Evolutionary conservation across 2,329 filamentous ascomycete genomes (phyloP).

Genomic region (Phialophora tarda): DNA sequence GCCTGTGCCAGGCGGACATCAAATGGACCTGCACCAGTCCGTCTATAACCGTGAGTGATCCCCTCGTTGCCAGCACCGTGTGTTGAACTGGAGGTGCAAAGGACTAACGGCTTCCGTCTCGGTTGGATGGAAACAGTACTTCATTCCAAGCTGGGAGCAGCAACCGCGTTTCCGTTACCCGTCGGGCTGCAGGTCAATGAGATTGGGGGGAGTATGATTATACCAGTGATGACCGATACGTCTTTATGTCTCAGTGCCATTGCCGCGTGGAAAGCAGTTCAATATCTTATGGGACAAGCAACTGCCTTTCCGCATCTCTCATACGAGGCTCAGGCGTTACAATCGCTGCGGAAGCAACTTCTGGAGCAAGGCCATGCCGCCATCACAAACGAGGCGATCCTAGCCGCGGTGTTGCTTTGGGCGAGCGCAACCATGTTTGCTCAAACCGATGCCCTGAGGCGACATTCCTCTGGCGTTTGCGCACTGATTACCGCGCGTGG

Average conservation of each 20-base stretch:
- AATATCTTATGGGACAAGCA: slow-evolving; percentile 13
- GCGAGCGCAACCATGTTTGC: slow-evolving; percentile 25
- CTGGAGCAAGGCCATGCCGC: background rate
- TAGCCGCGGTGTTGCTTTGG: slow-evolving; percentile 18
- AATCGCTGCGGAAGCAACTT: slow-evolving; percentile 18
- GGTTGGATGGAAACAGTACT: slow-evolving; percentile 13
- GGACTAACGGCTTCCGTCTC: background rate
- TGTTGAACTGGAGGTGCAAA: background rate
- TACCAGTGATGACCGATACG: slow-evolving; percentile 25
- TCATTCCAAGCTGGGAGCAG: slow-evolving; percentile 24
- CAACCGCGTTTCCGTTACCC: slow-evolving; percentile 23
- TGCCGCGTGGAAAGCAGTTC: slow-evolving; percentile 23
- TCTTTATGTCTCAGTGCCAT: slow-evolving; percentile 23
- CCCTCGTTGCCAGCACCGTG: background rate
- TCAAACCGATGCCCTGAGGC: slow-evolving; percentile 18
- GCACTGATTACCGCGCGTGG: slow-evolving; percentile 18
- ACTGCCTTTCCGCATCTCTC: slow-evolving; percentile 15
- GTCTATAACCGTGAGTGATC: slow-evolving; percentile 23
- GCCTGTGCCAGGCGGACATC: slow-evolving; percentile 19
- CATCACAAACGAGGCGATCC: slow-evolving; percentile 19
- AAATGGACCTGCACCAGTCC: slow-evolving; percentile 20
- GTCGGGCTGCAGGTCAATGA: slow-evolving; percentile 22
- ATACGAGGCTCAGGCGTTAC: slow-evolving; percentile 23
- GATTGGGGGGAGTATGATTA: slow-evolving; percentile 25
- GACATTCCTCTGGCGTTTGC: slow-evolving; percentile 19